phyloP scores from a whole-genome alignment of 331 rosid genomes.

The Pyracantha coccinea region DNA sequence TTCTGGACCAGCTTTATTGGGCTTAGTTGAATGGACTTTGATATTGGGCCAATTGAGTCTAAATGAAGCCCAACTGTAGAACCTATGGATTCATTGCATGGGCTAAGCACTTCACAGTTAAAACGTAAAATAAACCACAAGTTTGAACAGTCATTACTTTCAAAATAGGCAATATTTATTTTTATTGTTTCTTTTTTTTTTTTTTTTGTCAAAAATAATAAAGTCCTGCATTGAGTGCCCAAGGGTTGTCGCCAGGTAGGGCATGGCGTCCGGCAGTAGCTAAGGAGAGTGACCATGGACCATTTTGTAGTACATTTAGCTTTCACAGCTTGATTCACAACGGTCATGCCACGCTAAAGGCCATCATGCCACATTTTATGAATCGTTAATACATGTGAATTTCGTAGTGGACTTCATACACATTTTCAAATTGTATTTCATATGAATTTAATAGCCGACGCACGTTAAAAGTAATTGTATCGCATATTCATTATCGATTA shows the following conservation, averaged over 20 bases:
- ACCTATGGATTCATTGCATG: neutral
- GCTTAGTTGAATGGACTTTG: neutral
- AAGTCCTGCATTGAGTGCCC: too few relatives aligned
- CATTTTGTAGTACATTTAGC: neutral
- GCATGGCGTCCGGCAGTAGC: too few relatives aligned
- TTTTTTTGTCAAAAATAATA: too few relatives aligned
- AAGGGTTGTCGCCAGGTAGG: too few relatives aligned
- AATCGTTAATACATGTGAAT: neutral
- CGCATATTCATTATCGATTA: neutral
- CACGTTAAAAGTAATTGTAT: neutral
- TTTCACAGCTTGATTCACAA: neutral
- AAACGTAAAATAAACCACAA: too few relatives aligned
- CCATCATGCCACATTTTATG: neutral
- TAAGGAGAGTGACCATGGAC: too few relatives aligned
- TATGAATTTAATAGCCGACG: fast-evolving
- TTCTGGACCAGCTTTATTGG: neutral
- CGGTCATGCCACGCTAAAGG: too few relatives aligned
- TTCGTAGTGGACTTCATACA: neutral
- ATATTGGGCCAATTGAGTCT: neutral
- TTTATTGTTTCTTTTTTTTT: too few relatives aligned
- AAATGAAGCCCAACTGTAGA: neutral
- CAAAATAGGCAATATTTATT: too few relatives aligned
- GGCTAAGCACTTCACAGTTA: neutral
- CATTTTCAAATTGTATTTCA: neutral
- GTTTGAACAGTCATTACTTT: too few relatives aligned